Base-by-base conservation (phyloP, 2,329 filamentous ascomycete species). In the Ophiocordyceps camponoti-leonardi region DNA sequence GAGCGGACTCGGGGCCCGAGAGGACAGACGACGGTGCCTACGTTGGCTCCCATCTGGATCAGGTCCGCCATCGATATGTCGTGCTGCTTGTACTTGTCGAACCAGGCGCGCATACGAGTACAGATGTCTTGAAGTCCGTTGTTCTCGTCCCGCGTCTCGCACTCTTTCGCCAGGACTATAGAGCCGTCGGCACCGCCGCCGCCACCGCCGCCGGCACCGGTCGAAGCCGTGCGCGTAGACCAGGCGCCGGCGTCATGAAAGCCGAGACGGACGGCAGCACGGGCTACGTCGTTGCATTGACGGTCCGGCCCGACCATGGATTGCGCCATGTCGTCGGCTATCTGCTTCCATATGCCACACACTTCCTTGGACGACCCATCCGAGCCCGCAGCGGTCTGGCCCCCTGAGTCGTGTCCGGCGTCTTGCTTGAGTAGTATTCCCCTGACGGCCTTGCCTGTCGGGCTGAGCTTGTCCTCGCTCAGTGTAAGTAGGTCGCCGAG, bases 21-120 rank as follows among this genome's bases (percentile, higher is more conserved):
- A 8, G 62, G 62, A 44, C 63, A 66, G 11, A 64, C 61, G 8
- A 70, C 63, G 14, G 69, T 67, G 10, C 65, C 71, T 42, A 72
- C 62, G 45, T 57, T 68, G 57, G 60, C 62, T 1, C 65, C 67
- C 50, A 73, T 67, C 52, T 75, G 71, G 22, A 73, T 65, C 16
- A 76, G 58, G 50, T 77, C 73, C 18, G 71, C 72, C 51, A 69
- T 68, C 11, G 63, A 60, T 33, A 75, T 61, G n/a, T 53, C 51
- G 44, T 57, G 61, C 35, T 49, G 48, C 35, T 61, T 59, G 51
- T 65, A 69, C 48, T 67, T 63, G 28, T 53, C 45, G 45, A 62
- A 62, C 51, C 69, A 64, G 14, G 43, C 48, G 14, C 58, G 51
- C 35, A 67, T 62, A 18, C 62, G 55, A 3, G 42, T 46, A 43